phyloP scores from a whole-genome alignment of 805 yeast genomes.

The Nakazawaea sp. region DNA sequence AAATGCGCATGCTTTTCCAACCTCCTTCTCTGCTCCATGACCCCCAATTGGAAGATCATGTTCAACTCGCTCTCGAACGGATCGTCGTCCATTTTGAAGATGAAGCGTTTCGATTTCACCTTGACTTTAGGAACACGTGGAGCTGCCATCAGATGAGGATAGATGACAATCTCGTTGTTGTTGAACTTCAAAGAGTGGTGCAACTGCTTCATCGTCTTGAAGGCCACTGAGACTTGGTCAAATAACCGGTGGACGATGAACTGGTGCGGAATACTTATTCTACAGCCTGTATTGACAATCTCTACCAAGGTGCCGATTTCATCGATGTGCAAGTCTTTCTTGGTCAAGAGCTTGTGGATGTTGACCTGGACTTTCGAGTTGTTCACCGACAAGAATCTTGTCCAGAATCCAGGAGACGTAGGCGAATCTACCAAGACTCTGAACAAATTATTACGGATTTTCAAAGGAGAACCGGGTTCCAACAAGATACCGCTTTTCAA shows the following conservation, averaged over 20 bases:
- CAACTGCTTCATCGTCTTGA: constrained; percentile 62
- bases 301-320: constrained; percentile 15
- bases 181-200: constrained; percentile 39
- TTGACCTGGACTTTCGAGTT: constrained; percentile 5
- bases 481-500: constrained; percentile 19
- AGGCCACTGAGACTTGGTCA: constrained; percentile 65
- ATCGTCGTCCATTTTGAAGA: constrained; percentile 52
- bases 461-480: constrained; percentile 15
- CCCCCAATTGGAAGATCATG: constrained; percentile 50
- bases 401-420: constrained; percentile 37
- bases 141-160: constrained; percentile 29
- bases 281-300: constrained; percentile 29
- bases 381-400: constrained; percentile 32
- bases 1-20: constrained; percentile 27
- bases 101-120: constrained; percentile 32
- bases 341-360: constrained; percentile 5
- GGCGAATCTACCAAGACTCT: constrained; percentile 51
- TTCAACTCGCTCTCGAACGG: constrained; percentile 59
- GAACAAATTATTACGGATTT: constrained; percentile 19
- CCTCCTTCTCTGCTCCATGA: constrained; percentile 48
- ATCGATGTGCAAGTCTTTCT: constrained; percentile 12
- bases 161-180: constrained; percentile 27
- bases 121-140: constrained; percentile 34
- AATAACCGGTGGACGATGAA: constrained; percentile 73
- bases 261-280: constrained; percentile 61